Conservation (phyloP, 2,329 filamentous ascomycete species). For the Epichloe amarillans region DNA sequence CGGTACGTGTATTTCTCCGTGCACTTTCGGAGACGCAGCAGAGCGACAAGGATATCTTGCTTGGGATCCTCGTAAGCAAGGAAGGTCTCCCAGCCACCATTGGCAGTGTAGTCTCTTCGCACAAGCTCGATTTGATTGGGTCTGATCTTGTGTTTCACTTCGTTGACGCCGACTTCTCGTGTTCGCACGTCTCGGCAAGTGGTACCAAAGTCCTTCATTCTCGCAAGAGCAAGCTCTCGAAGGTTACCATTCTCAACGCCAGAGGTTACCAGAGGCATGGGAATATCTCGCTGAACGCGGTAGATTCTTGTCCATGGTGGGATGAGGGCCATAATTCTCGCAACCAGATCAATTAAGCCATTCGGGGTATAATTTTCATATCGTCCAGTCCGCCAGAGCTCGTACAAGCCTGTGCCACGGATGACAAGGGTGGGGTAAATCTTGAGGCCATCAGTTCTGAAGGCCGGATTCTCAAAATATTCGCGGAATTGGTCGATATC, state of each 20-base stretch:
- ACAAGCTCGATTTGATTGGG: conserved; percentile 94
- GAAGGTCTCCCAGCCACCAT: conserved; percentile 97
- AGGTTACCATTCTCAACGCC: conserved; percentile 97
- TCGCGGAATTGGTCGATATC: conserved; percentile 95
- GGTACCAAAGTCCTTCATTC: conserved; percentile 98
- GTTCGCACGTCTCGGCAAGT: conserved; percentile 93
- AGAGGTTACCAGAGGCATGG: conserved; percentile 98
- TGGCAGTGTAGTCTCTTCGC: conserved; percentile 83
- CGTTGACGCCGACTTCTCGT: conserved; percentile 93
- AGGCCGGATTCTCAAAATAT: conserved; percentile 93
- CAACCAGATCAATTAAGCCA: conserved; percentile 86
- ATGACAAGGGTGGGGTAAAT: conserved; percentile 98
- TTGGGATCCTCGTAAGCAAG: conserved; percentile 96
- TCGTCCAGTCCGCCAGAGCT: conserved; percentile 89
- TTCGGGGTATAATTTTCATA: conserved; percentile 99
- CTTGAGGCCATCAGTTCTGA: conserved; percentile 92
- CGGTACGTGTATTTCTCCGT: conserved; percentile 85
- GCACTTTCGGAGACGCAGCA: conserved; percentile 82
- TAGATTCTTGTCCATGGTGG: conserved; percentile 98
- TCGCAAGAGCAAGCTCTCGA: conserved; percentile 80
- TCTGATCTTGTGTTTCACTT: conserved; percentile 97
- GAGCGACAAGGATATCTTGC: conserved; percentile 90
- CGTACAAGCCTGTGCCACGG: conserved; percentile 88
- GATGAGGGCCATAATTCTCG: conserved; percentile 85
- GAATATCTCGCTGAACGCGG: conserved; percentile 94